Evolutionary conservation across 306 rosid genomes (phyloP).

Genomic region (Astragalus membranaceus): DNA sequence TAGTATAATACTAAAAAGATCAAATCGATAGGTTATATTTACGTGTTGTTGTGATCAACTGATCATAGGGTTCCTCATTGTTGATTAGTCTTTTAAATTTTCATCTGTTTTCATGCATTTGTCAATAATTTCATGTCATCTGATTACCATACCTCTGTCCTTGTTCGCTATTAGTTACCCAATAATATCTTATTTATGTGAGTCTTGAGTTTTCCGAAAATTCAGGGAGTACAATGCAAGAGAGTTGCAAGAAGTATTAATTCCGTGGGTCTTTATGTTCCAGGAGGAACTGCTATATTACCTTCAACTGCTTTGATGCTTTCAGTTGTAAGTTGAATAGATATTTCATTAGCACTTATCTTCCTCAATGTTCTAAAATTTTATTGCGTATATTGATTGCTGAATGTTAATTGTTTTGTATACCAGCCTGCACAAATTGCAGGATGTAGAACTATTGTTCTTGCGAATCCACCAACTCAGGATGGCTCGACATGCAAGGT

Average conservation of each 20-base stretch:
- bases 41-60: neutral
- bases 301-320: conserved; percentile 99
- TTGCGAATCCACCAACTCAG: conserved; percentile 83
- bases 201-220: conserved; percentile 21
- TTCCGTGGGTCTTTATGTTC: conserved; percentile 97
- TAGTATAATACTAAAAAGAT: conserved; percentile 7
- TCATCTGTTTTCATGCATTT: neutral
- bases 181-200: conserved; percentile 2
- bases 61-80: neutral
- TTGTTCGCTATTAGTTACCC: neutral
- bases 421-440: conserved; percentile 95
- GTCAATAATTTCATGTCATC: neutral
- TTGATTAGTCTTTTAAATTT: neutral
- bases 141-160: neutral
- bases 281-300: conserved; percentile 98
- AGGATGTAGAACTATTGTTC: conserved; percentile 85
- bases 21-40: neutral
- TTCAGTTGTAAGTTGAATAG: conserved; percentile 67
- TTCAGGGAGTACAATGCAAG: conserved; percentile 96
- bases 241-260: conserved; percentile 90
- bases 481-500: conserved; percentile 94
- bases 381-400: conserved; percentile 3
- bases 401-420: conserved; percentile 23
- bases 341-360: conserved; percentile 1
- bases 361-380: neutral